Evolutionary conservation across 352 stramenopile species (phyloP).

Genomic region (Pythium rishiriense): DNA sequence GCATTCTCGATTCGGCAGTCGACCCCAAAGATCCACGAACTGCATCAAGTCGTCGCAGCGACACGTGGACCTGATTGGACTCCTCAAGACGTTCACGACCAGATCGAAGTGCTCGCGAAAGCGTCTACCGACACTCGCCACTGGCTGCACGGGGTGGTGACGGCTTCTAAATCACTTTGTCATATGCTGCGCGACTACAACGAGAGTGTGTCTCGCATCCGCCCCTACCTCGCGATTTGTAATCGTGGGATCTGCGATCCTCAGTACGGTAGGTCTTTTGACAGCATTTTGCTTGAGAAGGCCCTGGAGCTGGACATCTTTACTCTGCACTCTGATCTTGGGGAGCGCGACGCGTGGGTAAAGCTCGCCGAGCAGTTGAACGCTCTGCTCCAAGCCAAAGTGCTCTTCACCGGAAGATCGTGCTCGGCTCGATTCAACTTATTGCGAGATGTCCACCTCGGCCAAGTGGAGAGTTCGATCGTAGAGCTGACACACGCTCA

Average conservation of each 20-base stretch:
- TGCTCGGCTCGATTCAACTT: neutral
- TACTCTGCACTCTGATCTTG: neutral
- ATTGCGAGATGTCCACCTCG: neutral
- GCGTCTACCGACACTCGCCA: too few species aligned
- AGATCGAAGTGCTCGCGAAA: neutral
- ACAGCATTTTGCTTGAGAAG: neutral
- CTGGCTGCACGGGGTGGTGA: too few species aligned
- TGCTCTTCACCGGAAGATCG: neutral
- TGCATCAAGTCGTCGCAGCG: neutral
- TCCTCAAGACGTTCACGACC: slow-evolving; percentile 1
- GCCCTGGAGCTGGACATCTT: neutral
- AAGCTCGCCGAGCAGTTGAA: neutral
- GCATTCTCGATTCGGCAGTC: neutral
- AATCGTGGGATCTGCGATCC: neutral
- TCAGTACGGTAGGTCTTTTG: neutral
- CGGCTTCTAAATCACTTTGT: too few species aligned
- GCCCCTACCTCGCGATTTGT: neutral
- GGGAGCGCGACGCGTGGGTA: neutral
- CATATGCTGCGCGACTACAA: neutral
- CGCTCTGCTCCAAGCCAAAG: neutral
- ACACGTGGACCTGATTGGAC: neutral
- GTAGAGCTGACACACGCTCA: neutral
- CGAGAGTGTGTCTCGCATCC: neutral
- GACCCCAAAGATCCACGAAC: neutral
- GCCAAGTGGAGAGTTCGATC: neutral